Evolutionary conservation across 2,329 filamentous ascomycete species (phyloP).

Genomic region (Epicoccum nigrum): DNA sequence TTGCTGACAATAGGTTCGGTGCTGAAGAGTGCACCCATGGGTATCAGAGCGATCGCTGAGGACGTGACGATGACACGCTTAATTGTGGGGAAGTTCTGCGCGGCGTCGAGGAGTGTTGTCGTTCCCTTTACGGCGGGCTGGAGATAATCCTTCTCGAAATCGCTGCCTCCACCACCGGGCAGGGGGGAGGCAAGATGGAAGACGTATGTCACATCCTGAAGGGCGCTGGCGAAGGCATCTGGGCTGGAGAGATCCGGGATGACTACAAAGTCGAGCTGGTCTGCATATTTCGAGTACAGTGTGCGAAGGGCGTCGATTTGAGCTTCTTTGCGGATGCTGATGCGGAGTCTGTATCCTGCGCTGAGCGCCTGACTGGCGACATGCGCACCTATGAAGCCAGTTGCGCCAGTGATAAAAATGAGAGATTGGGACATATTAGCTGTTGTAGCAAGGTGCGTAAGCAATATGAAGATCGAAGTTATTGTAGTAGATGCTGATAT

Average conservation of each 20-base stretch:
- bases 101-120: conserved; percentile 28
- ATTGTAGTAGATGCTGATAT: too few species aligned
- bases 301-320: conserved; percentile 18
- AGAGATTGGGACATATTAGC: conserved; percentile 20
- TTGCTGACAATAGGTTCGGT: conserved; percentile 1
- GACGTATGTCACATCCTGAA: conserved; percentile 32
- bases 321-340: conserved; percentile 28
- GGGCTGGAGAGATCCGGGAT: conserved; percentile 23
- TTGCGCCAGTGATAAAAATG: conserved; percentile 38
- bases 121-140: conserved; percentile 38
- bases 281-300: conserved; percentile 14
- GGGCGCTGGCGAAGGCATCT: conserved; percentile 18
- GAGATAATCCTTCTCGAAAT: conserved; percentile 25
- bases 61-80: conserved; percentile 37
- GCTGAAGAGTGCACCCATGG: conserved; percentile 7
- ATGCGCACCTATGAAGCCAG: conserved; percentile 37
- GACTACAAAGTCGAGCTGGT: conserved; percentile 19
- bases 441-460: neutral
- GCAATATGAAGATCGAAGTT: too few species aligned
- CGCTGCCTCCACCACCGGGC: conserved; percentile 19
- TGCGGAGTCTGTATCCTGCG: conserved; percentile 35
- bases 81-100: conserved; percentile 26
- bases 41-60: conserved; percentile 26
- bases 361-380: conserved; percentile 27
- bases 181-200: conserved; percentile 42